Conservation (phyloP, 169 alveolate genomes). For the Eimeria acervulina region DNA sequence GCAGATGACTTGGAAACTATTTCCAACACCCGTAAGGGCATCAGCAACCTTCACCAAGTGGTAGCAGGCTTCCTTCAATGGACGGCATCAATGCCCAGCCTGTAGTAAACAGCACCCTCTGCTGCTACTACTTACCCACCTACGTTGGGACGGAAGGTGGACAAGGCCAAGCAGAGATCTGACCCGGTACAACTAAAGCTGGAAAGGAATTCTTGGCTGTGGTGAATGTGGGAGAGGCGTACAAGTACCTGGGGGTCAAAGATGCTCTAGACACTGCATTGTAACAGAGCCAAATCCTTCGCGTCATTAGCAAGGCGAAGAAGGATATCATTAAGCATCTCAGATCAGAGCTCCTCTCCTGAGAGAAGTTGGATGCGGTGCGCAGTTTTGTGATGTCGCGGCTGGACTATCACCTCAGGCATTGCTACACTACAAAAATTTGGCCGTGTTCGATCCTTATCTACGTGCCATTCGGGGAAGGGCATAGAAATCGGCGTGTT, state of each 20-base stretch:
- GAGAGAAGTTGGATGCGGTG: neutral
- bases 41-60: neutral
- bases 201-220: neutral
- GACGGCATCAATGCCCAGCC: neutral
- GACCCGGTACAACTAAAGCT: neutral
- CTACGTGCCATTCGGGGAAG: neutral
- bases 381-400: neutral
- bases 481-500: neutral
- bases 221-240: conserved; percentile 8
- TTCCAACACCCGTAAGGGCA: neutral
- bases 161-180: neutral
- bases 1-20: conserved; percentile 31
- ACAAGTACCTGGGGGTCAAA: neutral
- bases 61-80: neutral
- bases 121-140: no score
- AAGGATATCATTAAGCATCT: neutral
- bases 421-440: neutral
- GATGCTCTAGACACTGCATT: neutral
- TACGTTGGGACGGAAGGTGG: neutral
- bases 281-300: neutral
- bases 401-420: neutral
- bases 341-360: neutral
- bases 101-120: no score
- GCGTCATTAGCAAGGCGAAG: neutral
- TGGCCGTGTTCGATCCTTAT: neutral